Evolutionary conservation across 192 early-diverging fungal species (phyloP).

Genomic region (Coemansia erecta): DNA sequence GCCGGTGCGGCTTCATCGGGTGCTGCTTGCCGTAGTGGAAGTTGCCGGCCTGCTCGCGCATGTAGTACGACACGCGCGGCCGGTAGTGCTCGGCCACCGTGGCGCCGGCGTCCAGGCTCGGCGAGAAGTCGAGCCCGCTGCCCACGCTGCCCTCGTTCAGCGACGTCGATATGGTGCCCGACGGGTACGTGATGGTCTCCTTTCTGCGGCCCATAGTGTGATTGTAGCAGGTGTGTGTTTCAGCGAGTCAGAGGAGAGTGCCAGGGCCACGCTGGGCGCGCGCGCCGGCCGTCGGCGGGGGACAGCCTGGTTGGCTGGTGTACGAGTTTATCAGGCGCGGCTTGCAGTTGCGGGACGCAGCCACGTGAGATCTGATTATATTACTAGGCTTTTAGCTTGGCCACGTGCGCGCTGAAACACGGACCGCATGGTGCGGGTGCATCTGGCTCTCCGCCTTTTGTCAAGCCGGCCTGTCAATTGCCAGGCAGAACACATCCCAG

Average conservation of each 20-base stretch:
- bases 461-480: no score
- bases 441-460: no score
- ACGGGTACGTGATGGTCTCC: conserved; percentile 42
- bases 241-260: neutral
- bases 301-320: no score
- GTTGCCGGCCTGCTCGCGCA: conserved; percentile 74
- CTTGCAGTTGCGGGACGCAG: no score
- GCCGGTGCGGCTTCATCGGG: conserved; percentile 90
- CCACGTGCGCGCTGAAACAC: no score
- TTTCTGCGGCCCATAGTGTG: conserved; percentile 44
- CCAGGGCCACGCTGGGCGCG: no score
- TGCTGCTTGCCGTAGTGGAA: conserved; percentile 77
- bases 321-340: no score
- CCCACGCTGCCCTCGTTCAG: conserved; percentile 25
- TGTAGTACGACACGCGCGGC: conserved; percentile 70
- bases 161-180: conserved; percentile 36
- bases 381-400: no score
- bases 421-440: no score
- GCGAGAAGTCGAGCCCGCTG: conserved; percentile 35
- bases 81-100: conserved; percentile 56
- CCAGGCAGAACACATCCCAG: no score
- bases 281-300: no score
- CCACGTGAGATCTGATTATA: no score
- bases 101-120: conserved; percentile 9
- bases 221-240: neutral